Evolutionary conservation across 129 eudicot genomes (phyloP).

Genomic region (Lactuca sativa): DNA sequence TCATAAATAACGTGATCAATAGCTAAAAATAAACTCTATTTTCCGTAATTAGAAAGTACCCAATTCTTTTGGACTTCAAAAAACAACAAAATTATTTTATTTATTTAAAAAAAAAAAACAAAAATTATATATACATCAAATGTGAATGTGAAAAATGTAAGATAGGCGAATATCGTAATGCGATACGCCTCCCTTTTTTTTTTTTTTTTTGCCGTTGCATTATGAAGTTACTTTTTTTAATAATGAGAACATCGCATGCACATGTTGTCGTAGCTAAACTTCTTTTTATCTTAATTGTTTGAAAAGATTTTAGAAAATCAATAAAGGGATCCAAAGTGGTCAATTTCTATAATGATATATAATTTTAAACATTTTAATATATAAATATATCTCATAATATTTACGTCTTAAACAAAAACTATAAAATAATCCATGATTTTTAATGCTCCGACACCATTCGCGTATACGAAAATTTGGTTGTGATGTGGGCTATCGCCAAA

Average conservation of each 20-base stretch:
- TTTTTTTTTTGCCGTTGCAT: neutral
- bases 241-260: neutral
- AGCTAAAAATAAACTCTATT: neutral
- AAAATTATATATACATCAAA: neutral
- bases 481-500: conserved; percentile 8
- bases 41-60: neutral
- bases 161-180: too few species aligned
- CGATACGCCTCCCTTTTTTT: too few species aligned
- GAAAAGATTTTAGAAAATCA: neutral
- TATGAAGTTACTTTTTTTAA: neutral
- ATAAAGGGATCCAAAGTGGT: neutral
- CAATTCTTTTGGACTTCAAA: neutral
- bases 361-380: neutral
- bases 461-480: neutral
- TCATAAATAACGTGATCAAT: neutral
- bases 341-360: neutral
- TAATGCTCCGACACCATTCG: neutral
- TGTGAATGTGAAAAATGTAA: neutral
- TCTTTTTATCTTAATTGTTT: neutral
- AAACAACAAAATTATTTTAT: too few species aligned
- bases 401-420: neutral
- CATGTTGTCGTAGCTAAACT: conserved; percentile 8
- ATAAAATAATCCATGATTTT: neutral
- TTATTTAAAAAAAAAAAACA: too few species aligned
- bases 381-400: too few species aligned